A percentile compares a stretch with the other conserved stretches of the same genome.
phyloP scores from a whole-genome alignment of 345 rosid species.

The Brassica rapa region DNA sequence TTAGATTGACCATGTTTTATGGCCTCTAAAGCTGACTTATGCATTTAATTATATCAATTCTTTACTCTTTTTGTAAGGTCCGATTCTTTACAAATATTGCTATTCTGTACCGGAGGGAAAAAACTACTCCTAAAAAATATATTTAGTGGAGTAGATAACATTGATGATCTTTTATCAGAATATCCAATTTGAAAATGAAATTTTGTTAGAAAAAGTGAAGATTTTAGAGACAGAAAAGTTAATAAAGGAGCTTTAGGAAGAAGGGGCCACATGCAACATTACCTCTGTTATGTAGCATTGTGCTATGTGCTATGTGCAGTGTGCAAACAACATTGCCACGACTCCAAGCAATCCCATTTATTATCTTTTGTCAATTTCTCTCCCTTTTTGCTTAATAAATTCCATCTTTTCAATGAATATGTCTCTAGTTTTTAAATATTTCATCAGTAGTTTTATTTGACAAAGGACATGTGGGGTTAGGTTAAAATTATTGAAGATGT shows the following conservation, averaged over 20 bases:
- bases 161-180: constrained; percentile 12
- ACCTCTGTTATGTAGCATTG: constrained; percentile 43
- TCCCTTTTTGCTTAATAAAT: constrained; percentile 25
- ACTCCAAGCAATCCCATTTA: constrained; percentile 39
- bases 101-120: neutral
- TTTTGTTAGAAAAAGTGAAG: neutral
- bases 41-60: constrained; percentile 4
- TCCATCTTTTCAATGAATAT: constrained; percentile 19
- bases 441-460: neutral
- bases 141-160: constrained; percentile 15
- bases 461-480: constrained; percentile 31
- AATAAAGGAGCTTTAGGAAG: constrained; percentile 39
- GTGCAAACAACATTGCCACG: constrained; percentile 47
- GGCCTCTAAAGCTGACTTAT: constrained; percentile 19
- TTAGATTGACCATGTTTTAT: constrained; percentile 9
- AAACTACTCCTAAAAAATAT: neutral
- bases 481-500: constrained; percentile 28
- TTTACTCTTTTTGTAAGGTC: neutral
- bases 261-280: constrained; percentile 44
- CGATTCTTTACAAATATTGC: neutral
- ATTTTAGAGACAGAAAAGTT: constrained; percentile 37
- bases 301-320: constrained; percentile 64
- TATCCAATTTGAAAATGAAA: constrained; percentile 8
- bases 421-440: constrained; percentile 5
- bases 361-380: constrained; percentile 41